Percentiles rank a stretch among this genome's conserved stretches.
These are phyloP conservation scores for Tolypocladium ovalisporum DNA, from an alignment of 2,329 filamentous ascomycete genomes.

Conservation along the genomic window DNA sequence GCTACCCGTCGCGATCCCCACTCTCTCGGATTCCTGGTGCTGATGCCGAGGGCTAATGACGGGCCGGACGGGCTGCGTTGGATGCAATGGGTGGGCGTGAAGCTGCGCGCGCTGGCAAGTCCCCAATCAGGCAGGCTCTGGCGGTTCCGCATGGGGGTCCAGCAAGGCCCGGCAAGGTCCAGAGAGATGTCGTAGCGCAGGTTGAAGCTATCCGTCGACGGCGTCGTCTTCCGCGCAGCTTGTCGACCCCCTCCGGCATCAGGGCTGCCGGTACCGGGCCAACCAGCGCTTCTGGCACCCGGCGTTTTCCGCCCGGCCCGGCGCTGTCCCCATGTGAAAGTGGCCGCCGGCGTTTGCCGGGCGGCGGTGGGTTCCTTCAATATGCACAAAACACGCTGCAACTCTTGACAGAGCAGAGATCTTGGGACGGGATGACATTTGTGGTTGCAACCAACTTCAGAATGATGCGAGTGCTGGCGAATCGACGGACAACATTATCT, in stretches of 20 bases:
- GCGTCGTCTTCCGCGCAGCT: not conserved
- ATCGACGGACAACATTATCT: not conserved
- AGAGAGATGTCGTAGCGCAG: not conserved
- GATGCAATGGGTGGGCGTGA: not conserved
- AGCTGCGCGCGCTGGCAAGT: not conserved
- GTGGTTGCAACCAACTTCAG: not conserved
- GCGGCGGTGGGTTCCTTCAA: not conserved
- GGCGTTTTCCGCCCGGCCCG: conserved; percentile 4
- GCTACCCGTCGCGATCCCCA: not conserved
- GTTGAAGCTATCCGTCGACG: not conserved
- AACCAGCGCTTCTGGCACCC: not conserved
- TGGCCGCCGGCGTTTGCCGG: conserved; percentile 4
- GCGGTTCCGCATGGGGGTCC: not conserved
- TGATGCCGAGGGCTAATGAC: conserved; percentile 1
- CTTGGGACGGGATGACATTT: no score
- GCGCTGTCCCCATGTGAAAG: conserved; percentile 1
- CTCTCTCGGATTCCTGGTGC: not conserved
- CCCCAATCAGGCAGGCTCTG: not conserved
- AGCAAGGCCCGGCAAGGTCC: not conserved
- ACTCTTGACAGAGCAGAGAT: not conserved
- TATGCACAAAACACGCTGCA: not conserved
- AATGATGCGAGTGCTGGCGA: not conserved
- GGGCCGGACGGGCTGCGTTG: not conserved
- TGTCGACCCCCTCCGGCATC: not conserved
- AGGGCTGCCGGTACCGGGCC: not conserved